These are phyloP conservation scores for Fonsecaea multimorphosa DNA, from an alignment of 2,329 filamentous ascomycete genomes.

Conservation along the genomic window DNA sequence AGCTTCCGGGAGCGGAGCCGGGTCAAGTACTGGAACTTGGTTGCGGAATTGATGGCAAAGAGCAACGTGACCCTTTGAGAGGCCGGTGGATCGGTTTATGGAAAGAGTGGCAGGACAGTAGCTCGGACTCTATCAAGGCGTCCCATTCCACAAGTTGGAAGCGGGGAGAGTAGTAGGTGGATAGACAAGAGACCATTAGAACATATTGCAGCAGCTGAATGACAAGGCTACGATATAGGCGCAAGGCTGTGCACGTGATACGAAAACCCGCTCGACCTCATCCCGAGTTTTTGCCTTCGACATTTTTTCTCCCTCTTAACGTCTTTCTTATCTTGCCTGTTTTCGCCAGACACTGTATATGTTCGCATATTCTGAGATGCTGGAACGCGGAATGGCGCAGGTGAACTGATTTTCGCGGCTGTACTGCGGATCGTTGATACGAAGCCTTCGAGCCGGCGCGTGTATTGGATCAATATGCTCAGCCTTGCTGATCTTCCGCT, in stretches of 20 bases:
- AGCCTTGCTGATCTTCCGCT: slow-evolving; percentile 5
- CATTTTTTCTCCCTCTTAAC: not conserved
- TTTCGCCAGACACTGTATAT: not conserved
- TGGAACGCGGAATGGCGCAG: not conserved
- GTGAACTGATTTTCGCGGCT: not conserved
- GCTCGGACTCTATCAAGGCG: not conserved
- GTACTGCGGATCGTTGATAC: not conserved
- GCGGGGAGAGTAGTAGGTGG: not conserved
- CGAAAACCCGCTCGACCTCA: not conserved
- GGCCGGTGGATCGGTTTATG: not conserved
- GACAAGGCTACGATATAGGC: not conserved
- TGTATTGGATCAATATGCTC: slow-evolving; percentile 24
- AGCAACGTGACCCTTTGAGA: slow-evolving; percentile 5
- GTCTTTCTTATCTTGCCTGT: not conserved
- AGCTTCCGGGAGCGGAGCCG: slow-evolving; percentile 44
- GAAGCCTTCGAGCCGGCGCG: not conserved
- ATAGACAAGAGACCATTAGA: not conserved
- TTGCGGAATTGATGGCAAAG: slow-evolving; percentile 35
- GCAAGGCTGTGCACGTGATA: slow-evolving; percentile 2
- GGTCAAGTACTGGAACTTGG: slow-evolving; percentile 48
- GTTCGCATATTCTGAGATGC: not conserved
- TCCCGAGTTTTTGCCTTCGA: not conserved
- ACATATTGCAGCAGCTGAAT: not conserved
- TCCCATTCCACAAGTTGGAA: not conserved
- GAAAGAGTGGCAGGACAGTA: not conserved